phyloP scores from a whole-genome alignment of 805 yeast genomes.

The Zygoascus tannicola region DNA sequence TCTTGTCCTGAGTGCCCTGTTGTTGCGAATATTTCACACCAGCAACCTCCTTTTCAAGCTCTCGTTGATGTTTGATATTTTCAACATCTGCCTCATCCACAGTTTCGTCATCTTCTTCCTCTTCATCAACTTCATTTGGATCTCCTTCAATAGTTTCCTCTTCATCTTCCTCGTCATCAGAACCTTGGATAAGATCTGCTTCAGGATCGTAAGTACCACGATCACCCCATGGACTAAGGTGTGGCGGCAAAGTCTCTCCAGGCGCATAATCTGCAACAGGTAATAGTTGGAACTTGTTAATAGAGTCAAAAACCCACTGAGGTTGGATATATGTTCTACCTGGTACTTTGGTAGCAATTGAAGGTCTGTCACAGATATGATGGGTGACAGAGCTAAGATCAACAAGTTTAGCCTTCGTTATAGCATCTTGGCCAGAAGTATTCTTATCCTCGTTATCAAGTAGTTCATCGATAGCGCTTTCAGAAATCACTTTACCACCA shows the following conservation, averaged over 20 bases:
- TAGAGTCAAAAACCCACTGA: constrained; percentile 92
- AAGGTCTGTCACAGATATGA: constrained; percentile 91
- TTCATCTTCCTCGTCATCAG: constrained; percentile 43
- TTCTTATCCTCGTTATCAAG: constrained; percentile 39
- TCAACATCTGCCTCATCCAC: constrained; percentile 22
- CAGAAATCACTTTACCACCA: constrained; percentile 82
- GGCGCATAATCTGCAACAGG: constrained; percentile 82
- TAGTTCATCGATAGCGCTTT: constrained; percentile 75
- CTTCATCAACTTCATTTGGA: constrained; percentile 46
- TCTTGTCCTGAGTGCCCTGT: constrained; percentile 22
- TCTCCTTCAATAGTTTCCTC: constrained; percentile 40
- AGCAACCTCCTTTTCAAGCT: constrained; percentile 81
- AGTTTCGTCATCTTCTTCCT: constrained; percentile 28
- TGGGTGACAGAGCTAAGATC: constrained; percentile 73
- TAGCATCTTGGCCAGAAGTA: constrained; percentile 29
- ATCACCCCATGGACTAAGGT: constrained; percentile 98
- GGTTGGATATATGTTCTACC: constrained; percentile 95
- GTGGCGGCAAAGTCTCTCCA: constrained; percentile 94
- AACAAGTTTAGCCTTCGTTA: constrained; percentile 31
- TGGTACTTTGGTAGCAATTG: constrained; percentile 60
- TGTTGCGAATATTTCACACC: constrained; percentile 69
- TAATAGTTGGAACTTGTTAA: constrained; percentile 66
- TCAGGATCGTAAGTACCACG: constrained; percentile 82
- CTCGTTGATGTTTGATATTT: constrained; percentile 57
- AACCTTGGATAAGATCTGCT: constrained; percentile 42